phyloP scores from a whole-genome alignment of 345 rosid genomes.

The Toxicodendron radicans region DNA sequence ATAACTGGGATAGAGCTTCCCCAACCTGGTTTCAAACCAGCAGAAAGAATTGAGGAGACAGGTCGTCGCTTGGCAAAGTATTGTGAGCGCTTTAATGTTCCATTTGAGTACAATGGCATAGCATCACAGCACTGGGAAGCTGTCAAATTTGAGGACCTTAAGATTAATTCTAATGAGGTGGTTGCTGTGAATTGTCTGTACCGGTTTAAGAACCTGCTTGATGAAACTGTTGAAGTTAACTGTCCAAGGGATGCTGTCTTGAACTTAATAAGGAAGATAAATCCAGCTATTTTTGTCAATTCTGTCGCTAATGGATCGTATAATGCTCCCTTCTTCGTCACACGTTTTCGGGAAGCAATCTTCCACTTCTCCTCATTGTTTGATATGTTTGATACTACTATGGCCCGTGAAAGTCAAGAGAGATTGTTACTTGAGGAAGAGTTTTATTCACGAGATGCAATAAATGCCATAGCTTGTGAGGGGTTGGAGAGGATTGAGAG shows the following conservation, averaged over 20 bases:
- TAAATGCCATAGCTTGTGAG: constrained; percentile 81
- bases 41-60: constrained; percentile 66
- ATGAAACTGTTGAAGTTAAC: constrained; percentile 59
- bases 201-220: constrained; percentile 52
- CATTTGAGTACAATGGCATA: constrained; percentile 68
- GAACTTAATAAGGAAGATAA: constrained; percentile 55
- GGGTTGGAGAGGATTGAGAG: constrained; percentile 73
- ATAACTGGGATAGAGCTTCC: constrained; percentile 91
- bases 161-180: constrained; percentile 53
- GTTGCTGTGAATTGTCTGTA: constrained; percentile 56
- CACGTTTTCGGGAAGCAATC: constrained; percentile 76
- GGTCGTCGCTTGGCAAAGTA: constrained; percentile 64
- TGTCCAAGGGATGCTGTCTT: constrained; percentile 63
- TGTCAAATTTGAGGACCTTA: constrained; percentile 60
- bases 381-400: constrained; percentile 58
- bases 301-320: constrained; percentile 55
- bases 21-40: constrained; percentile 65
- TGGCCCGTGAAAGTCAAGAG: constrained; percentile 43
- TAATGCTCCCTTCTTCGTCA: constrained; percentile 73
- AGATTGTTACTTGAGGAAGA: constrained; percentile 64
- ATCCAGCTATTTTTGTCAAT: constrained; percentile 57
- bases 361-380: constrained; percentile 67
- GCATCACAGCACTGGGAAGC: constrained; percentile 71
- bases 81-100: constrained; percentile 70
- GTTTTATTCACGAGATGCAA: constrained; percentile 57